Conservation (phyloP, 2,329 filamentous ascomycete species). For the Lachnellula occidentalis region DNA sequence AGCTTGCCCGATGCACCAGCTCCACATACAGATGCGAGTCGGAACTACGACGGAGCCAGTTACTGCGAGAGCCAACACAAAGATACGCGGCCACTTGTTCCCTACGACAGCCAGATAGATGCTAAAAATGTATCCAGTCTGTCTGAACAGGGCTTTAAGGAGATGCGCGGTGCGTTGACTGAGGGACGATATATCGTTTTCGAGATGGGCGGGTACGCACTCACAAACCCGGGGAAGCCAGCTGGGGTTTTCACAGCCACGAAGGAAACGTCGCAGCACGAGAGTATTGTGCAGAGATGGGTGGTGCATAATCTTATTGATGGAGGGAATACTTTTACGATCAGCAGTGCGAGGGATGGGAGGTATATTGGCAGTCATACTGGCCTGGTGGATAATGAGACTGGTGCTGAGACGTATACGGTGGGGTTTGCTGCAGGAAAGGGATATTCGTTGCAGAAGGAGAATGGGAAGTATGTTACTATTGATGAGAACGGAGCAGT, state of each 20-base stretch:
- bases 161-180: conserved; percentile 45
- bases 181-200: conserved; percentile 51
- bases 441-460: conserved; percentile 20
- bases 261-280: conserved; percentile 33
- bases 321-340: conserved; percentile 30
- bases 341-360: conserved; percentile 38
- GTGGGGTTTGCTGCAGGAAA: conserved; percentile 10
- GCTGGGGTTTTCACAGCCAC: conserved; percentile 23
- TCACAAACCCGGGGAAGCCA: conserved; percentile 32
- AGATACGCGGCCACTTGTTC: conserved; percentile 37
- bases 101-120: conserved; percentile 39
- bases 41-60: conserved; percentile 41
- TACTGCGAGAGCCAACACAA: conserved; percentile 39
- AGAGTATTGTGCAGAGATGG: conserved; percentile 42
- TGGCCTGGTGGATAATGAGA: conserved; percentile 4
- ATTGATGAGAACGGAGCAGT: conserved; percentile 13
- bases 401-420: conserved; percentile 15
- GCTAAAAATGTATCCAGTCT: conserved; percentile 32
- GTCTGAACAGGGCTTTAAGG: conserved; percentile 51
- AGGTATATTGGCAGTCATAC: conserved; percentile 31
- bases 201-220: conserved; percentile 40
- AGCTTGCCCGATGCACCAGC: conserved; percentile 38
- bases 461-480: conserved; percentile 21
- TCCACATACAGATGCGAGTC: conserved; percentile 38
- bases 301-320: conserved; percentile 35